Evolutionary conservation across 495 filamentous ascomycete genomes (phyloP), one percentile per base, ranked within the genome.

Genomic region (Aspergillus homomorphus): DNA sequence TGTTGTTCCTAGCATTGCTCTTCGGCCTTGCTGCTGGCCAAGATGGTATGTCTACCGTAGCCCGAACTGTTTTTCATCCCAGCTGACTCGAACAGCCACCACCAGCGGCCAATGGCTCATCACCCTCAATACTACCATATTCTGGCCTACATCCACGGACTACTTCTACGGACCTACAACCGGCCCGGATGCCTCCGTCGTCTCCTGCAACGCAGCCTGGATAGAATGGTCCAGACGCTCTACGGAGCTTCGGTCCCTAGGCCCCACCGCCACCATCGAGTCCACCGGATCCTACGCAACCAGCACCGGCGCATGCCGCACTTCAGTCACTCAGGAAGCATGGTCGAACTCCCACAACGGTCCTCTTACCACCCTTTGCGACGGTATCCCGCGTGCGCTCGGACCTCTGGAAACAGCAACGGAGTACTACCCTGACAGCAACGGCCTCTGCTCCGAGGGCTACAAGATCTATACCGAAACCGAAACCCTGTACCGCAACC

Each of bases 81-180:
- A 9, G 9, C 26, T 28, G 26, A 28, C 26, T 28, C 3, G 9
- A 28, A 28, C 44, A 61, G 53, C 22, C 41, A 56, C 54, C 15
- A 66, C 67, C 28, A 66, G 64, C 45, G 54, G 51, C 7, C 67
- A 69, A 54, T 69, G 67, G 67, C 60, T 69, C 20, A 61, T 59
- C 52, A 66, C 57, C 4, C 54, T 38, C 24, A 61, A 65, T 51
- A 63, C 67, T 0, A 45, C 62, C 16, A 50, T 69, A n/a, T 69
- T 69, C 58, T 69, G 67, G 67, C 67, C 67, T 1, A 69, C 67
- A 2, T 65, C 67, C 8, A 69, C 67, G 4, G 42, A 69, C 51
- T 69, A 69, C 54, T 66, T 54, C 23, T 69, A 69, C 33, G 66
- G 66, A 2, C 66, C 66, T 14, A 69, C 66, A 3, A 56, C 56